These are phyloP conservation scores for Panaeolus papilionaceus DNA, from an alignment of 768 basidiomycete species.

Conservation along the genomic window DNA sequence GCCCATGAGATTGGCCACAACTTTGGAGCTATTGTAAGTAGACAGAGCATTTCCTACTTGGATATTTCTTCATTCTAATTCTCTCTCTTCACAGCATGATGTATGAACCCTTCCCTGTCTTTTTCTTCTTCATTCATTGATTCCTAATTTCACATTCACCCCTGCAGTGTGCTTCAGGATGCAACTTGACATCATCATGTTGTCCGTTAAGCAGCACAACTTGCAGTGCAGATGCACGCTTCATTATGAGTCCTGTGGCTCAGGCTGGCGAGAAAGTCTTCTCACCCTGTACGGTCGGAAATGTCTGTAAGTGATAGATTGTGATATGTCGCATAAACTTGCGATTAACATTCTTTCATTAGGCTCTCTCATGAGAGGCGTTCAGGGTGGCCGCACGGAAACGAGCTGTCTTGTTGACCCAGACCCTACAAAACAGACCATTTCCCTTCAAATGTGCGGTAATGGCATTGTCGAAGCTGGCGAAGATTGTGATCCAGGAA, in stretches of 20 bases:
- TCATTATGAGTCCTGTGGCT: slow-evolving; percentile 87
- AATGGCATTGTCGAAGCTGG: slow-evolving; percentile 85
- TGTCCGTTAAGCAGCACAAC: slow-evolving; percentile 67
- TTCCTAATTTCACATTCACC: slow-evolving; percentile 17
- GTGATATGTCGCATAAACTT: slow-evolving; percentile 15
- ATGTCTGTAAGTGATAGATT: slow-evolving; percentile 66
- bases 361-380: slow-evolving; percentile 72
- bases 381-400: slow-evolving; percentile 50
- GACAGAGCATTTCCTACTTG: slow-evolving; percentile 17
- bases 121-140: slow-evolving; percentile 17
- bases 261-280: slow-evolving; percentile 69
- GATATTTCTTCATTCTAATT: slow-evolving; percentile 25
- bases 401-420: slow-evolving; percentile 75
- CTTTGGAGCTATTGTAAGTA: slow-evolving; percentile 85
- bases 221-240: slow-evolving; percentile 71
- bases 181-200: slow-evolving; percentile 61
- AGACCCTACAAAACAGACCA: slow-evolving; percentile 46
- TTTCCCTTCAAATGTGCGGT: slow-evolving; percentile 78
- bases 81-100: slow-evolving; percentile 53
- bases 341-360: slow-evolving; percentile 5
- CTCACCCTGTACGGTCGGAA: slow-evolving; percentile 82
- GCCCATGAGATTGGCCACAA: slow-evolving; percentile 88
- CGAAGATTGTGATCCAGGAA: slow-evolving; percentile 89
- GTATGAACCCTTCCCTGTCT: slow-evolving; percentile 38
- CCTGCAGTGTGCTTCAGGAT: slow-evolving; percentile 66